Percentiles rank a stretch among this genome's conserved stretches.
Evolutionary conservation across 2,329 filamentous ascomycete genomes (phyloP).

Genomic region (Talaromyces piceae): DNA sequence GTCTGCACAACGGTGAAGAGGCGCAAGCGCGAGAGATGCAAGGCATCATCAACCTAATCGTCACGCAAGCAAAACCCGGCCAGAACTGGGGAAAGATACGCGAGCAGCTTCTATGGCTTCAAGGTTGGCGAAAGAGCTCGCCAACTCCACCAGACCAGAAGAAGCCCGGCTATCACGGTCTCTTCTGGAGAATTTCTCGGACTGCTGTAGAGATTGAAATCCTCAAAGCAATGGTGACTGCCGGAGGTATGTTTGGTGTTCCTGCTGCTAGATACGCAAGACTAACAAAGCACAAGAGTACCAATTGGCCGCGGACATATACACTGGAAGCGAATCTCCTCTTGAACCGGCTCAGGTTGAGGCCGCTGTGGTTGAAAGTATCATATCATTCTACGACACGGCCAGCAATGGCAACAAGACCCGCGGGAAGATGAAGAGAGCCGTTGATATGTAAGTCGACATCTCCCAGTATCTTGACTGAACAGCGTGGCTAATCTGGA

Average conservation of each 20-base stretch:
- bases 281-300: slow-evolving; percentile 27
- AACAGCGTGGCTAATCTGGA: neutral
- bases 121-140: slow-evolving; percentile 47
- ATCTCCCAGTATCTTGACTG: neutral
- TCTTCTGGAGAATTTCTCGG: slow-evolving; percentile 44
- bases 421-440: slow-evolving; percentile 55
- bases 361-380: slow-evolving; percentile 43
- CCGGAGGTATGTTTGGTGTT: slow-evolving; percentile 28
- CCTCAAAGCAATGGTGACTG: slow-evolving; percentile 47
- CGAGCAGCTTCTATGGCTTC: slow-evolving; percentile 52
- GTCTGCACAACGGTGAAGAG: slow-evolving; percentile 45
- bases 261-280: neutral
- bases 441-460: slow-evolving; percentile 48
- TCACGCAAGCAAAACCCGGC: slow-evolving; percentile 37
- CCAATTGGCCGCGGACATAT: slow-evolving; percentile 35
- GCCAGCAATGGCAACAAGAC: slow-evolving; percentile 59
- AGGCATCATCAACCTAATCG: slow-evolving; percentile 44
- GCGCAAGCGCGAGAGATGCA: slow-evolving; percentile 48
- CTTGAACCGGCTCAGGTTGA: slow-evolving; percentile 44
- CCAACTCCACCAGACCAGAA: slow-evolving; percentile 15
- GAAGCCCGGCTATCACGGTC: slow-evolving; percentile 31
- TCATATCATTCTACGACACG: slow-evolving; percentile 54
- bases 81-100: slow-evolving; percentile 44
- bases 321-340: slow-evolving; percentile 26
- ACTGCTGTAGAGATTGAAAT: slow-evolving; percentile 50